Evolutionary conservation across 2,329 filamentous ascomycete species (phyloP).

Genomic region (Fusarium nanum): DNA sequence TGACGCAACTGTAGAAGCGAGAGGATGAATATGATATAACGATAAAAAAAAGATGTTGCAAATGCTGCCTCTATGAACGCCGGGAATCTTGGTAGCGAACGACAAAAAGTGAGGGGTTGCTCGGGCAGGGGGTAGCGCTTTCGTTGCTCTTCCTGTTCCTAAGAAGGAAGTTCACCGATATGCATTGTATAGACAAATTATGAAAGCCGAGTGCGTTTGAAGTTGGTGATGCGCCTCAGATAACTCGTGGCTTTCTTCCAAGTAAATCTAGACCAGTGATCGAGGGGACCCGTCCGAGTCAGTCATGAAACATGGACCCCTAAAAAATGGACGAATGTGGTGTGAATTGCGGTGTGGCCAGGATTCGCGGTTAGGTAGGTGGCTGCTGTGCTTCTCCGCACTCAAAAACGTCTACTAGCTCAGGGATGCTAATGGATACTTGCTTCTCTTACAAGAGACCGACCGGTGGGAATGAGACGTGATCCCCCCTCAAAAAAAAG

Average conservation of each 20-base stretch:
- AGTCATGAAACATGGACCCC: slow-evolving; percentile 27
- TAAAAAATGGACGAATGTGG: slow-evolving; percentile 13
- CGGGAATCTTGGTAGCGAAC: slow-evolving; percentile 41
- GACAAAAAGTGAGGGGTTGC: slow-evolving; percentile 22
- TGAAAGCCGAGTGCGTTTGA: slow-evolving; percentile 17
- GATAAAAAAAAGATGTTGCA: slow-evolving; percentile 19
- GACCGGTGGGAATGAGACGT: slow-evolving; percentile 2
- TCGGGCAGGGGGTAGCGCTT: slow-evolving; percentile 3
- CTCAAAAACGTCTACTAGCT: slow-evolving; percentile 28
- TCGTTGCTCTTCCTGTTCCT: slow-evolving; percentile 1
- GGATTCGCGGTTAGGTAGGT: not conserved
- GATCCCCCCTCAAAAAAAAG: slow-evolving; percentile 5
- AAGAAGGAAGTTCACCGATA: slow-evolving; percentile 25
- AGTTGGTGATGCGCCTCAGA: slow-evolving; percentile 19
- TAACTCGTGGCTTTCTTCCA: slow-evolving; percentile 27
- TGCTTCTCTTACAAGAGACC: slow-evolving; percentile 24
- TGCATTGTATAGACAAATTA: not conserved
- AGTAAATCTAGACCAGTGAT: slow-evolving; percentile 26
- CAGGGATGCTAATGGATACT: not conserved
- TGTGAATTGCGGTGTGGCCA: slow-evolving; percentile 19
- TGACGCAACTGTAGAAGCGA: slow-evolving; percentile 14
- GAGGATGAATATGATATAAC: slow-evolving; percentile 27
- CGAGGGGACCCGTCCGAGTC: slow-evolving; percentile 22
- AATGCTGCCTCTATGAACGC: slow-evolving; percentile 44
- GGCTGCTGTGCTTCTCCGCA: slow-evolving; percentile 13